Conservation (phyloP, 192 early-diverging fungal species). For the Glomus cerebriforme region DNA sequence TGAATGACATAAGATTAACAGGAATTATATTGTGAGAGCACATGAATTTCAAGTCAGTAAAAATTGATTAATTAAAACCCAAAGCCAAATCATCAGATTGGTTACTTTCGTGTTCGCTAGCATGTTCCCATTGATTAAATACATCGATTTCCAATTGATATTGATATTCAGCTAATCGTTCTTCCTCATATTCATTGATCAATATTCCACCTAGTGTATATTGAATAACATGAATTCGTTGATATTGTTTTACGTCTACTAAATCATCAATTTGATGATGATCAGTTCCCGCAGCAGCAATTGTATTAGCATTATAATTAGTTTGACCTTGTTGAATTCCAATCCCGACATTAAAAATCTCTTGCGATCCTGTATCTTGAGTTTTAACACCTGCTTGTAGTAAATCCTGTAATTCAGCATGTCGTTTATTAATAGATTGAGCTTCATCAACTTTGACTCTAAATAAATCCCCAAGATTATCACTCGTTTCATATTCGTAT, state of each 20-base stretch:
- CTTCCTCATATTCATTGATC: constrained; percentile 24
- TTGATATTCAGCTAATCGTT: constrained; percentile 17
- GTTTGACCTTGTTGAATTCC: neutral
- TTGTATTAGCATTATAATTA: neutral
- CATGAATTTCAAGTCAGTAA: too few relatives aligned
- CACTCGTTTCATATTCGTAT: constrained; percentile 7
- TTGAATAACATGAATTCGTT: constrained; percentile 19
- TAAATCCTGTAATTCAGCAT: constrained; percentile 4
- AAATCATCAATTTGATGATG: constrained; percentile 17
- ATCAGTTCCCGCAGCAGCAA: neutral
- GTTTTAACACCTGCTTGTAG: neutral
- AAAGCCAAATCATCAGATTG: neutral
- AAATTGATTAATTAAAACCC: neutral
- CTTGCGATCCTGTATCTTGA: neutral
- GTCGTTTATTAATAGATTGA: constrained; percentile 9
- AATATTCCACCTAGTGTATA: neutral
- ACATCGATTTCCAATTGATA: constrained; percentile 2
- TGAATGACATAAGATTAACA: too few relatives aligned
- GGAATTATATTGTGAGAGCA: too few relatives aligned
- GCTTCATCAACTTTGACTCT: constrained; percentile 9
- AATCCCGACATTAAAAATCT: neutral
- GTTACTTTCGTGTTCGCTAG: neutral
- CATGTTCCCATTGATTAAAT: constrained; percentile 24
- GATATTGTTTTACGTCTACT: constrained; percentile 21
- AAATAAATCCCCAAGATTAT: neutral